phyloP scores from a whole-genome alignment of 768 basidiomycete genomes.

The Tephrocybe sp. region DNA sequence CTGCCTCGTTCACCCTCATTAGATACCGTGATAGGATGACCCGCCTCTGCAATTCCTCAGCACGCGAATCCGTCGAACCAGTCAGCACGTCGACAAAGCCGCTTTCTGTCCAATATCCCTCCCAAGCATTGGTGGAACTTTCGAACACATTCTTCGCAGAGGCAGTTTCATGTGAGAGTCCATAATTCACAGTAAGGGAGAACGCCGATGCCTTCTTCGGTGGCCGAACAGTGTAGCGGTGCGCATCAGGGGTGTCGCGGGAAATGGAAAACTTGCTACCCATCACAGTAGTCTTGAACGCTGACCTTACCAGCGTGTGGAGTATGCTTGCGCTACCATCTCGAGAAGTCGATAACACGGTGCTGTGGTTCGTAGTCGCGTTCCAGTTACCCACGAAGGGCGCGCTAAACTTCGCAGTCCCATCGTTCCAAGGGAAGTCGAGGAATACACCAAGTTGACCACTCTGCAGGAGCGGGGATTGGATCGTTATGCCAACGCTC shows the following conservation, averaged over 20 bases:
- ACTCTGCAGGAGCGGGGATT: conserved; percentile 38
- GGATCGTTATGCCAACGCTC: conserved; percentile 38
- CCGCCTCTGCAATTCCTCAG: conserved; percentile 55
- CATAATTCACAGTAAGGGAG: conserved; percentile 35
- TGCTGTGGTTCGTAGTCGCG: conserved; percentile 47
- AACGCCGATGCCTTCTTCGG: conserved; percentile 24
- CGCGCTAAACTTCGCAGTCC: conserved; percentile 51
- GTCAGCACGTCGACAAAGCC: conserved; percentile 56
- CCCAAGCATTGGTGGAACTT: conserved; percentile 43
- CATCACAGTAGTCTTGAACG: conserved; percentile 42
- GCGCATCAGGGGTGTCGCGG: conserved; percentile 39
- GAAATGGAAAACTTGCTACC: conserved; percentile 39
- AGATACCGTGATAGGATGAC: conserved; percentile 57
- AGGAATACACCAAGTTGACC: conserved; percentile 48
- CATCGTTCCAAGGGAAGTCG: conserved; percentile 65
- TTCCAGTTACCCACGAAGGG: conserved; percentile 60
- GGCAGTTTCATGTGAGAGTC: conserved; percentile 14
- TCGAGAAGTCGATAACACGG: conserved; percentile 27
- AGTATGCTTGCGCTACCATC: conserved; percentile 35
- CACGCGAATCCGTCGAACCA: conserved; percentile 47
- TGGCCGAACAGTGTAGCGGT: conserved; percentile 50
- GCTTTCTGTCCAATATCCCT: conserved; percentile 43
- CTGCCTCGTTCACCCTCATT: conserved; percentile 60
- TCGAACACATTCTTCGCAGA: conserved; percentile 22
- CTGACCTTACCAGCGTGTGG: conserved; percentile 40